Percentiles rank a stretch among this genome's conserved stretches.
Conservation (phyloP, 2,329 filamentous ascomycete genomes). For the Colletotrichum liaoningense region DNA sequence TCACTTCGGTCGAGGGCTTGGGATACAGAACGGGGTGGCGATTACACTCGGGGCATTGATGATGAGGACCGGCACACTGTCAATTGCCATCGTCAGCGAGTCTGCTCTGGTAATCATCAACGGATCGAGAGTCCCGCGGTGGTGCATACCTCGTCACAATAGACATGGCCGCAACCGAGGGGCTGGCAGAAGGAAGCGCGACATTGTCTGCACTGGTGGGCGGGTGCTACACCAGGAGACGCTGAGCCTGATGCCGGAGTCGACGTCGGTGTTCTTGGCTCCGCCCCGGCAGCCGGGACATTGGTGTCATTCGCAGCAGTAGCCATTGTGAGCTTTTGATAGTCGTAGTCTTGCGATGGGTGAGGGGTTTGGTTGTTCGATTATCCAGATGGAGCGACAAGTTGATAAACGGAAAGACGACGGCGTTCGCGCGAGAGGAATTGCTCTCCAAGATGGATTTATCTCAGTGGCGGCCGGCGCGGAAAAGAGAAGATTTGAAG, state of each 20-base stretch:
- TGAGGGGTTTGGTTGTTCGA: not conserved
- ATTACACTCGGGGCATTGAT: not conserved
- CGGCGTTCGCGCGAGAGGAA: not conserved
- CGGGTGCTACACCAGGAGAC: not conserved
- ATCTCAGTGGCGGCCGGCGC: not conserved
- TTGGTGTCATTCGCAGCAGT: not conserved
- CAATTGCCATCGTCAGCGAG: not conserved
- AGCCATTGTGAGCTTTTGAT: not conserved
- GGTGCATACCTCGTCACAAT: constrained; percentile 12
- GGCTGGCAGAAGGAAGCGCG: constrained; percentile 13
- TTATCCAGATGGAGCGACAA: too few species aligned
- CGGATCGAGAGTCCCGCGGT: not conserved
- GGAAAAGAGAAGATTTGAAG: not conserved
- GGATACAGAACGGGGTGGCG: not conserved
- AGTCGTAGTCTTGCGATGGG: not conserved
- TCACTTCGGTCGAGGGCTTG: not conserved
- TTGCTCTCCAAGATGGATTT: not conserved
- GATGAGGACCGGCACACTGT: not conserved
- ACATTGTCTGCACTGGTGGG: constrained; percentile 21
- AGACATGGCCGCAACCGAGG: constrained; percentile 21
- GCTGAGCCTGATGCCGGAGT: not conserved
- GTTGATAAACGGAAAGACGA: not conserved
- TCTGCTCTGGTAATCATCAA: not conserved
- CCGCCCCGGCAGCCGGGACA: not conserved
- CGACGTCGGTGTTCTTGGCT: not conserved